These are phyloP conservation scores for Ascochyta clinopodiicola DNA, from an alignment of 2,329 filamentous ascomycete species.

Conservation along the genomic window DNA sequence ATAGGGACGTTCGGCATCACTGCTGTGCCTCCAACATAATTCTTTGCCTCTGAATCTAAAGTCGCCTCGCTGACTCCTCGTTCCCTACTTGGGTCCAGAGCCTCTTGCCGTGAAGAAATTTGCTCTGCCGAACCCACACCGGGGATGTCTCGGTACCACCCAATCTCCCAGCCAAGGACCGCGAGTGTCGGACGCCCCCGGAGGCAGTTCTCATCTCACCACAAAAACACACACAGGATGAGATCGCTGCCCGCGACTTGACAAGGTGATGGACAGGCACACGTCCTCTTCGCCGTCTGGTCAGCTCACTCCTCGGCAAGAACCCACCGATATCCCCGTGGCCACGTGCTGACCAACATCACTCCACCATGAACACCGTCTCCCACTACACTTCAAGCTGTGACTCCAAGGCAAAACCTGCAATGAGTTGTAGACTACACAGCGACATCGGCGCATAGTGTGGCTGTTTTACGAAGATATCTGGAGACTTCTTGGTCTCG, in stretches of 20 bases:
- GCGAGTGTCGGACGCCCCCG: conserved; percentile 13
- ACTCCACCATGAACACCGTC: conserved; percentile 1
- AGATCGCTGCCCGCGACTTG: background rate
- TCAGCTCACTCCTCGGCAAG: conserved; percentile 9
- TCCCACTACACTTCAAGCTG: background rate
- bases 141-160: conserved; percentile 11
- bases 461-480: conserved; percentile 8
- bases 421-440: conserved; percentile 10
- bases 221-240: conserved; percentile 10
- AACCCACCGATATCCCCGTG: conserved; percentile 6
- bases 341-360: conserved; percentile 17
- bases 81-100: background rate
- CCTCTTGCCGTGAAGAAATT: conserved; percentile 15
- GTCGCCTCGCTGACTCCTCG: background rate
- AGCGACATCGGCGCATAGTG: conserved; percentile 16
- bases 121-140: conserved; percentile 16
- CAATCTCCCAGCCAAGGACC: conserved; percentile 8
- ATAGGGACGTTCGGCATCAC: conserved; percentile 3
- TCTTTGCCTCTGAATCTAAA: conserved; percentile 1
- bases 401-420: conserved; percentile 11
- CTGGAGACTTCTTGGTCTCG: conserved; percentile 10
- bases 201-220: conserved; percentile 13
- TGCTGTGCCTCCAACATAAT: background rate
- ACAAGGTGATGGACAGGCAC: conserved; percentile 9
- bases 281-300: background rate